Base-by-base conservation (phyloP, 805 yeast species). In the Myxozyma melibiosi region DNA sequence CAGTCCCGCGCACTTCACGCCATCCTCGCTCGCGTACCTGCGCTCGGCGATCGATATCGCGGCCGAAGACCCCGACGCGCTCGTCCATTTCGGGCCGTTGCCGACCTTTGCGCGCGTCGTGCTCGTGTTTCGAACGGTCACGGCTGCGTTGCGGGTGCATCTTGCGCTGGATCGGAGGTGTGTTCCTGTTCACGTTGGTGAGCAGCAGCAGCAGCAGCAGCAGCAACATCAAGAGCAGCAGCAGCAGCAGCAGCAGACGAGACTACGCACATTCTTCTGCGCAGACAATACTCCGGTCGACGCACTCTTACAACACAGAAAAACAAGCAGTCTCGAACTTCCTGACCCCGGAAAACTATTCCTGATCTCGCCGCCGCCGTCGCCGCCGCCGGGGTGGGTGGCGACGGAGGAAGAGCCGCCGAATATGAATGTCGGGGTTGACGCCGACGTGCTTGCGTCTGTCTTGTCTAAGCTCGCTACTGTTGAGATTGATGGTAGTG, bases 321-420 rank as follows among this genome's bases (percentile, higher is more conserved):
- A 57, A 28, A 31, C 35, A 24, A 35, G n/a, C 9, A 56, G 49
- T 33, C 48, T 65, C 35, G 47, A 60, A 40, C 53, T 62, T 11
- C 68, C 68, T 2, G 65, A 61, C 24, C 43, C 46, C 18, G 68
- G 67, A 16, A 53, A 57, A 51, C 42, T 64, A 24, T 51, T 63
- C 40, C 43, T 65, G 39, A 64, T 66, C 13, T 64, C 67, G 20
- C 68, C 68, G 14, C 68, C 68, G 24, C 65, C 66, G 25, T 66
- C 68, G 16, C 68, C 68, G n/a, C 68, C 68, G 1, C 55, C 61
- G 3, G 68, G 61, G 1, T 66, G 68, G 68, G 55, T 51, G 25
- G 28, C 60, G 20, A 20, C 20, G 7, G 44, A 38, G 11, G 68
- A 66, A 43, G 65, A 61, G 13, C 62, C 68, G 13, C 68, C 68